A percentile compares a stretch with the other conserved stretches of the same genome.
Conservation (phyloP, 1,284 basidiomycete species). For the Butyriboletus appendiculatus region DNA sequence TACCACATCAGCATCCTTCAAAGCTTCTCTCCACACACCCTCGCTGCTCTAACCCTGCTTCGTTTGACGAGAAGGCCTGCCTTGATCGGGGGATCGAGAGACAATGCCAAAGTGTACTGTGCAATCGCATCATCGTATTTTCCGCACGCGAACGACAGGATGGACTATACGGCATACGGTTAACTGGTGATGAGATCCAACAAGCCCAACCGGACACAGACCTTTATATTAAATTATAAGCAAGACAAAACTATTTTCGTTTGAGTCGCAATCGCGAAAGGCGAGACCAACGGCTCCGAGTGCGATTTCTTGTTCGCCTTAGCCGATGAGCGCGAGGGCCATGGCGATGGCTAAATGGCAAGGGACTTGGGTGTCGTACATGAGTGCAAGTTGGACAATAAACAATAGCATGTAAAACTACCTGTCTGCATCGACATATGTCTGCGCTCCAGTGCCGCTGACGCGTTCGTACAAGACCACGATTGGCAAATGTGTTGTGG, state of each 20-base stretch:
- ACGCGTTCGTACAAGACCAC: not conserved
- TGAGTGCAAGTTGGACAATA: not conserved
- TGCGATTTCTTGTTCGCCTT: not conserved
- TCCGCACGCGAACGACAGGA: not conserved
- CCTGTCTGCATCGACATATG: not conserved
- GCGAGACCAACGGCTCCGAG: not conserved
- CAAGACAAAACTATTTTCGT: not conserved
- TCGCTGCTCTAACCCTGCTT: not conserved
- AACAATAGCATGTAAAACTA: not conserved
- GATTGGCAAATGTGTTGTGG: not conserved
- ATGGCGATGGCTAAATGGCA: not conserved
- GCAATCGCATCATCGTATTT: constrained; percentile 1
- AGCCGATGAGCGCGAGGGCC: constrained; percentile 2
- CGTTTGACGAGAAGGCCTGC: constrained; percentile 4
- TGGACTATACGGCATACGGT: not conserved
- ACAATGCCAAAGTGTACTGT: constrained; percentile 1
- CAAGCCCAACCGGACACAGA: not conserved
- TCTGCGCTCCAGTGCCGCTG: not conserved
- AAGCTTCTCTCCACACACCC: not conserved
- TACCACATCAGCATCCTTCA: not conserved
- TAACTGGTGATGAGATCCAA: not conserved
- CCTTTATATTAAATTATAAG: constrained; percentile 3
- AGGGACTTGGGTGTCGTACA: not conserved
- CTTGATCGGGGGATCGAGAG: not conserved
- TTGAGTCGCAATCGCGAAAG: not conserved